Evolutionary conservation across 805 yeast species (phyloP).

Genomic region (Kluyveromyces lactis): DNA sequence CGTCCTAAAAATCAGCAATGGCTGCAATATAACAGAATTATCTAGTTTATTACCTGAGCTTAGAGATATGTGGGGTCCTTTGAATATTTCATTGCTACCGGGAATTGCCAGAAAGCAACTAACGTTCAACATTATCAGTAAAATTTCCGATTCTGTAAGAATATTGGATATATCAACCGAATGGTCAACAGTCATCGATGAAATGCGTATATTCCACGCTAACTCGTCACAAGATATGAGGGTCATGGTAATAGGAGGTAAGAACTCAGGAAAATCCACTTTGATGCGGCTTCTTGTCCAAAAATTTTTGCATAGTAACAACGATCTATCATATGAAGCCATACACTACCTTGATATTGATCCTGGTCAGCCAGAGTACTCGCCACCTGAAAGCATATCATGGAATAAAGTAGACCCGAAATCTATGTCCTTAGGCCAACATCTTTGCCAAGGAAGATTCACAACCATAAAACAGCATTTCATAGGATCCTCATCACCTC

Average conservation of each 20-base stretch:
- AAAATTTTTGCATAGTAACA: slow-evolving; percentile 28
- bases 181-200: slow-evolving; percentile 20
- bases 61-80: slow-evolving; percentile 18
- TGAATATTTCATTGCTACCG: slow-evolving; percentile 1
- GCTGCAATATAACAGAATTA: slow-evolving; percentile 10
- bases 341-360: slow-evolving; percentile 65
- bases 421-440: slow-evolving; percentile 15
- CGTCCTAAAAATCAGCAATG: slow-evolving; percentile 15
- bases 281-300: slow-evolving; percentile 49
- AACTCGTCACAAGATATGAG: slow-evolving; percentile 22
- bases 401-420: slow-evolving; percentile 30
- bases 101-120: not conserved
- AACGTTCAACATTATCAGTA: slow-evolving; percentile 2
- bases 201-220: slow-evolving; percentile 16
- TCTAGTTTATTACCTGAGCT: slow-evolving; percentile 14
- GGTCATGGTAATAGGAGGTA: slow-evolving; percentile 37
- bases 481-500: slow-evolving; percentile 64
- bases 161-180: slow-evolving; percentile 13
- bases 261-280: slow-evolving; percentile 80
- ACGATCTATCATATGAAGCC: slow-evolving; percentile 14
- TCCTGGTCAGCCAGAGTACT: slow-evolving; percentile 82
- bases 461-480: slow-evolving; percentile 27
- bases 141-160: slow-evolving; percentile 4
- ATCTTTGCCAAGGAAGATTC: slow-evolving; percentile 16
- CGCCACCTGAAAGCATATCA: slow-evolving; percentile 64